These are phyloP conservation scores for Schoenoplectus triqueter DNA, from an alignment of 202 grass and related monocot genomes.

Conservation along the genomic window DNA sequence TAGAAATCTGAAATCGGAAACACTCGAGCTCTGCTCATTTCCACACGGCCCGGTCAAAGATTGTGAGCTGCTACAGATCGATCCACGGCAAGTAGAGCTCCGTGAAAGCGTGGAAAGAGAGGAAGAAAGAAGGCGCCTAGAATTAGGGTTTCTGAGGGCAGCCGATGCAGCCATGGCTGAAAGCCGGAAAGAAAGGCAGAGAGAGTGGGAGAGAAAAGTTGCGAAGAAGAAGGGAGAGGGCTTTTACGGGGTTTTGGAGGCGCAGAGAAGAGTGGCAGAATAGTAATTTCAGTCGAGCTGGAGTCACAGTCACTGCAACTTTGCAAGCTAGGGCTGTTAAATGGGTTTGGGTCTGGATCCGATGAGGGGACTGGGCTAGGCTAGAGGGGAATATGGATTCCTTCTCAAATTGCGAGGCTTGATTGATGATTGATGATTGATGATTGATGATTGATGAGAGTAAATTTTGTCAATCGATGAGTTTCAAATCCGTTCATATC, in stretches of 20 bases:
- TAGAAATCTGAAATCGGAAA: conserved; percentile 36
- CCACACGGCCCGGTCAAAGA: conserved; percentile 42
- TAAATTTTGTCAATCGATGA: too few species aligned
- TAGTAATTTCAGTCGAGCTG: background rate
- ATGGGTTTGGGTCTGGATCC: too few species aligned
- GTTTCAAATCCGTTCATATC: too few species aligned
- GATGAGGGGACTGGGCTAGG: too few species aligned
- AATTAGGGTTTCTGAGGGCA: conserved; percentile 59
- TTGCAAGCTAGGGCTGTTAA: background rate
- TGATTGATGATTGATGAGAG: too few species aligned
- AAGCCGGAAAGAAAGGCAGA: background rate
- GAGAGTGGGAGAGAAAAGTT: background rate
- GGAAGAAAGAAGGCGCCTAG: conserved; percentile 53
- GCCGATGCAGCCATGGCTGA: conserved; percentile 67
- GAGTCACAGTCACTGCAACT: too few species aligned
- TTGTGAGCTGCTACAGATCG: conserved; percentile 41
- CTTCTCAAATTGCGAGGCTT: too few species aligned
- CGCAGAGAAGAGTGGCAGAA: conserved; percentile 11
- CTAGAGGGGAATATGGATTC: too few species aligned
- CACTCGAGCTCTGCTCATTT: conserved; percentile 19
- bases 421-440: too few species aligned
- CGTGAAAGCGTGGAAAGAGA: conserved; percentile 31
- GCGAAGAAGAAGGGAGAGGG: conserved; percentile 3
- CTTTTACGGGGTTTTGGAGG: conserved; percentile 43
- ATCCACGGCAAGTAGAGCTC: conserved; percentile 44